Evolutionary conservation across 345 rosid genomes (phyloP), one percentile per base, ranked within the genome.

Genomic region (Aurinia saxatilis): DNA sequence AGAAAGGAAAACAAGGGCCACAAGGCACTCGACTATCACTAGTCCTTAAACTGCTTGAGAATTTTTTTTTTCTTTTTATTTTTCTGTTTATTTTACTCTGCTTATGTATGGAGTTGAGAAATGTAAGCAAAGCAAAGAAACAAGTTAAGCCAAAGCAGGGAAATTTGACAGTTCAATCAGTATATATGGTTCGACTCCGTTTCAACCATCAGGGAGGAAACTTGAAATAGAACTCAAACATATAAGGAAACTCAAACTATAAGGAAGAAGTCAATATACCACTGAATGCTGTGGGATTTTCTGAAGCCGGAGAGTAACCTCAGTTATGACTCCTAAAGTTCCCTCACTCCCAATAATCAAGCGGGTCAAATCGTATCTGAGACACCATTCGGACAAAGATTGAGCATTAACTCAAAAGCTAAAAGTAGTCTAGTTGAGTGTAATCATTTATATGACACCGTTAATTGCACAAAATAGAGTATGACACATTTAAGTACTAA

Each of bases 261-360:
- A 63, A 49, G 41, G 47, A 54, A 63, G 41, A 66, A 23, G 16
- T 50, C 41, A 70, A 59, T 27, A 42, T 82, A 92, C 96, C 96
- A 89, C 86, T 73, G 96, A 83, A 77, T 92, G 82, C 74, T 80
- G 84, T 16, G 96, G 98, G 77, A 89, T 79, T 67, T 80, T 89
- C 84, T 92, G 95, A 68, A 89, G 96, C 49, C 86, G 79, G 56
- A 89, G 75, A 60, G 98, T 92, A 64, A 87, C 86, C 71, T 92
- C 96, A 40, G 93, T 85, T 68, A 87, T 77, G 13, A 92, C 80
- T 31, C 98, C 98, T 60, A 92, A 73, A 16, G 96, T 89, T 63
- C 98, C 96, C 75, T 92, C 98, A 75, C 96, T 92, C 65, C 98
- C 98, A 75, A 89, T 83, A 13, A 89, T 70, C 72, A 85, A 73